Evolutionary conservation across 495 filamentous ascomycete genomes (phyloP), one percentile per base, ranked within the genome.

Genomic region (Penicillium waksmanii): DNA sequence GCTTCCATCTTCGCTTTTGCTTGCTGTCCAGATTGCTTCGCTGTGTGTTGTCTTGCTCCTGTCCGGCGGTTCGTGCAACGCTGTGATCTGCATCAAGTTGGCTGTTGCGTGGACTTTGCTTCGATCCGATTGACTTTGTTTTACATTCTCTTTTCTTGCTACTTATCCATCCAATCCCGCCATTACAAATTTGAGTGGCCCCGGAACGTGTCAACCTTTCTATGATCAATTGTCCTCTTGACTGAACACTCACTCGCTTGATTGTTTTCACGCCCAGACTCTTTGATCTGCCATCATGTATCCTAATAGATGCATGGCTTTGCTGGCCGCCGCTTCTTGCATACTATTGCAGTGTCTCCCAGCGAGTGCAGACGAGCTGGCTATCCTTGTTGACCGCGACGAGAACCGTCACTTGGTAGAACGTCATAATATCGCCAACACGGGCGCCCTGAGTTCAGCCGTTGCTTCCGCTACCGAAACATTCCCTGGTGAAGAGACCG

Each of bases 271-370:
- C 4, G 27, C 50, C 50, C n/a, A 13, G 19, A 10, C 5, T 34
- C 21, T 19, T 19, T 12, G 5, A 25, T n/a, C 27, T 31, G 18
- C 43, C 47, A 42, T 42, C 13, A 70, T 70, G 68, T 66, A 56
- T 60, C 8, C 60, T 5, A 62, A 55, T 35, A 57, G 50, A 18
- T 62, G 40, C 31, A 27, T 65, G 44, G 19, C 58, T 46, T 50
- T 68, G 15, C 40, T 70, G 56, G 66, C 21, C 21, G 46, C 58
- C 36, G 33, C 56, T 27, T 64, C 57, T 19, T 66, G 60, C 50
- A 17, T 63, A 19, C 38, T 70, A 11, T 23, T 68, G 17, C 58
- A 60, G 18, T 43, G 31, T 35, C 47, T 47, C 13, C 50, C 44
- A 2, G 56, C 58, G 13, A 54, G 31, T n/a, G 60, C 60, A 10